Conservation (phyloP, 73 alveolate genomes). For the Tetrahymena borealis region DNA sequence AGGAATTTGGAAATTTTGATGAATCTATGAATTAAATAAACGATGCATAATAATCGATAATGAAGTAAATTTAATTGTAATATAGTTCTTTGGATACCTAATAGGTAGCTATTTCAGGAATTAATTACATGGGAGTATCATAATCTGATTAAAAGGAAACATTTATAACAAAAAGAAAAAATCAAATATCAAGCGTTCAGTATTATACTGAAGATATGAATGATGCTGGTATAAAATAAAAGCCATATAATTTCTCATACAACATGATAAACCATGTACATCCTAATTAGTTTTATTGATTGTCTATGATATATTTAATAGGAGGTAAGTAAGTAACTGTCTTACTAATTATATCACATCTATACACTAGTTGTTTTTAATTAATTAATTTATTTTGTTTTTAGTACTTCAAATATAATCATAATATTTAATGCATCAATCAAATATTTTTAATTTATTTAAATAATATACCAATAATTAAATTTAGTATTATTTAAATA, state of each 20-base stretch:
- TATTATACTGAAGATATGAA: not conserved
- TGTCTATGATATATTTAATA: not conserved
- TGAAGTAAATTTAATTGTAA: not conserved
- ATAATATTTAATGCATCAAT: too few relatives aligned
- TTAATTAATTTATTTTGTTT: too few relatives aligned
- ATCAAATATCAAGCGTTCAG: not conserved
- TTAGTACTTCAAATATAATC: too few relatives aligned
- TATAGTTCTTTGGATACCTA: too few relatives aligned
- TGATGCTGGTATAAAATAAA: not conserved
- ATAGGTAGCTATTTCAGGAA: too few relatives aligned
- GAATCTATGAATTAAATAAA: not conserved
- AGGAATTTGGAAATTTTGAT: not conserved
- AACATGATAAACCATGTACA: not conserved
- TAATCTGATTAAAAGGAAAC: not conserved
- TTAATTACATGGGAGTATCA: too few relatives aligned
- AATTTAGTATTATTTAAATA: too few relatives aligned
- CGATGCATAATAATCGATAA: not conserved
- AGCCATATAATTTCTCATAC: not conserved
- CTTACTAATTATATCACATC: not conserved
- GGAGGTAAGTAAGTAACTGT: not conserved
- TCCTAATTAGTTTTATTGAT: not conserved
- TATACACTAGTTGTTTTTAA: too few relatives aligned
- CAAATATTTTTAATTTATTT: too few relatives aligned
- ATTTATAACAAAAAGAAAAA: not conserved
- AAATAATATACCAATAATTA: too few relatives aligned